Evolutionary conservation across 768 basidiomycete species (phyloP).

Genomic region (Naganishia vaughanmartiniae): DNA sequence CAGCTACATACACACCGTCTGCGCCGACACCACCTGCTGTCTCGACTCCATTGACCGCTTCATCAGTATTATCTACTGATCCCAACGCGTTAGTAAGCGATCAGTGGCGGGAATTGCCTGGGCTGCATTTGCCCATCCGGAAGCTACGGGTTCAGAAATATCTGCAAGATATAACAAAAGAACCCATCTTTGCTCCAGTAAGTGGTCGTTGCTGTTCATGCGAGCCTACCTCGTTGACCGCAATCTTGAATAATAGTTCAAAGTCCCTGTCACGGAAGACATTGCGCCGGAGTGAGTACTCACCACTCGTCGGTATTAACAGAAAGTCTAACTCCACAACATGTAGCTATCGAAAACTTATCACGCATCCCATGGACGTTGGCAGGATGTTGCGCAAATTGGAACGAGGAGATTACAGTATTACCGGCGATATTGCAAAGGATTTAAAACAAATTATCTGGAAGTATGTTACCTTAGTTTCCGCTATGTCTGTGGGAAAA

Average conservation of each 20-base stretch:
- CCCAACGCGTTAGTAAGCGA: neutral
- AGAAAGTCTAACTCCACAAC: neutral
- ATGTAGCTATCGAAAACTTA: slow-evolving; percentile 12
- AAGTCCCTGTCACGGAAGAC: slow-evolving; percentile 1
- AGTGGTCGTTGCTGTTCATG: neutral
- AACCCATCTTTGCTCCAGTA: slow-evolving; percentile 7
- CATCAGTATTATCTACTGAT: neutral
- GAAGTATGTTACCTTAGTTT: slow-evolving; percentile 56
- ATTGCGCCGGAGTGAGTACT: slow-evolving; percentile 22
- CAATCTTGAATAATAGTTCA: slow-evolving; percentile 4
- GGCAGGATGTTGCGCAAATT: slow-evolving; percentile 73
- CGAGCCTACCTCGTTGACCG: neutral
- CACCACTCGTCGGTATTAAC: too few species aligned
- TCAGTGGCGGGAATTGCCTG: slow-evolving; percentile 16
- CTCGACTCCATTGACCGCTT: neutral
- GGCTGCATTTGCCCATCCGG: neutral
- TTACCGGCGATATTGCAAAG: slow-evolving; percentile 75
- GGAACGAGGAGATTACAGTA: slow-evolving; percentile 64
- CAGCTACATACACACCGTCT: neutral
- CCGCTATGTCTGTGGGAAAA: neutral
- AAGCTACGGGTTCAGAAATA: slow-evolving; percentile 16
- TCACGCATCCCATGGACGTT: slow-evolving; percentile 59
- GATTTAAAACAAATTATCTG: slow-evolving; percentile 78
- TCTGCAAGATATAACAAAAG: slow-evolving; percentile 1
- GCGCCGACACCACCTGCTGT: neutral